Base-by-base conservation (phyloP, 441 rosid genomes). In the Arabidopsis lyrata region DNA sequence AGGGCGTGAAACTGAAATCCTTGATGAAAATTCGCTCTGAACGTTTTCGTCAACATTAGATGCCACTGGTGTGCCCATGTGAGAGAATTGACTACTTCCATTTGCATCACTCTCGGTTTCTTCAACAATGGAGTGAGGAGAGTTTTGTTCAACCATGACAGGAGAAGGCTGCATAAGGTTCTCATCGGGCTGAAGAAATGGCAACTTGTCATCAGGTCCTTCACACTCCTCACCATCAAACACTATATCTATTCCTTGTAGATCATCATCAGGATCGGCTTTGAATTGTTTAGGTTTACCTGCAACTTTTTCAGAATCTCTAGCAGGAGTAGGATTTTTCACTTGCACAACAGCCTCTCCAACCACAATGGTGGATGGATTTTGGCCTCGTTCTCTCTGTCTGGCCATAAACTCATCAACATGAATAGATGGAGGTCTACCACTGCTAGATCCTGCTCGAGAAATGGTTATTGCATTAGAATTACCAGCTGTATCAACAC, bases 331-430 rank as follows among this genome's bases (percentile, higher is more conserved):
- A 57, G 85, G 77, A 74, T 68, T 86, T 86, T 86, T 90, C 73
- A 81, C 84, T 57, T 80, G 94, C 24, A 74, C 45, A 6, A 83
- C 81, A 56, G 90, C 80, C 84, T 93, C 98, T 63, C 90, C 91
- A 80, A 84, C 97, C 34, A 87, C 82, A 58, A 90, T 78, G 48
- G 85, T 79, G 53, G 78, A 57, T 59, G 92, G 82, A 80, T 83
- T 91, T 86, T 87, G 96, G 71, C 81, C 81, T 55, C 97, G 92
- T 78, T 90, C 98, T 82, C 95, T 91, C 77, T 95, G 92, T 74
- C 99, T 87, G 62, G 99, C 99, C 94, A 91, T 91, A 81, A 91
- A 95, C 82, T 95, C 98, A 81, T 95, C 99, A 65, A 95, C 99
- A 74, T 91, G 99, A 82, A 95, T 90, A 48, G 99, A 95, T 18